These are phyloP conservation scores for Acanthamoeba culbertsoni DNA, from an alignment of 208 protist species.

Conservation along the genomic window DNA sequence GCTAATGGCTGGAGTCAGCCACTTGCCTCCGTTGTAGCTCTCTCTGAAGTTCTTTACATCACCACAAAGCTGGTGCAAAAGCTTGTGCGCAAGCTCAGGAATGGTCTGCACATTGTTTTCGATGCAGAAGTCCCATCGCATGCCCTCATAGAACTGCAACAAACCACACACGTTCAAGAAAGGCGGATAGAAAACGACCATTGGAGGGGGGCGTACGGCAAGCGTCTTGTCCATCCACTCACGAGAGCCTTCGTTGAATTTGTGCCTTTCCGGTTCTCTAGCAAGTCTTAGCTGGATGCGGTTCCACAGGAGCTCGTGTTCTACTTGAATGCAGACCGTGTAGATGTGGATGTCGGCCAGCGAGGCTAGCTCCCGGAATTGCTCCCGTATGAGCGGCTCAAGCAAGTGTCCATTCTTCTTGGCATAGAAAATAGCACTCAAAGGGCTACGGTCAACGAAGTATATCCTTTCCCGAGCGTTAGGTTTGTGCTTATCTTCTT, in stretches of 20 bases:
- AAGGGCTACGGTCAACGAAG: constrained; percentile 20
- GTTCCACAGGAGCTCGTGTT: neutral
- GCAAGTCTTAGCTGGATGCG: constrained; percentile 16
- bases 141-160: constrained; percentile 12
- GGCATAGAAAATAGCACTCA: constrained; percentile 18
- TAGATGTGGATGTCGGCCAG: constrained; percentile 53
- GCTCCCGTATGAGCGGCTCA: neutral
- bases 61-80: neutral
- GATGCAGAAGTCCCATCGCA: constrained; percentile 44
- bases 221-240: constrained; percentile 57
- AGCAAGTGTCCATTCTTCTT: constrained; percentile 20
- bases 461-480: neutral
- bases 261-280: neutral
- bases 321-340: constrained; percentile 15
- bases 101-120: constrained; percentile 58
- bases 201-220: neutral
- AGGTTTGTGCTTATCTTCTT: neutral
- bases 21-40: neutral
- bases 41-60: constrained; percentile 38
- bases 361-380: neutral
- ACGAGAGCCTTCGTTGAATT: constrained; percentile 38
- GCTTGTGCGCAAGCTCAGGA: constrained; percentile 38
- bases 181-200: neutral
- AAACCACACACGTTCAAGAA: too few relatives aligned
- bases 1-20: neutral